Percentiles rank a stretch among this genome's conserved stretches.
phyloP scores from a whole-genome alignment of 2,329 filamentous ascomycete genomes.

The Alternaria ethzedia region DNA sequence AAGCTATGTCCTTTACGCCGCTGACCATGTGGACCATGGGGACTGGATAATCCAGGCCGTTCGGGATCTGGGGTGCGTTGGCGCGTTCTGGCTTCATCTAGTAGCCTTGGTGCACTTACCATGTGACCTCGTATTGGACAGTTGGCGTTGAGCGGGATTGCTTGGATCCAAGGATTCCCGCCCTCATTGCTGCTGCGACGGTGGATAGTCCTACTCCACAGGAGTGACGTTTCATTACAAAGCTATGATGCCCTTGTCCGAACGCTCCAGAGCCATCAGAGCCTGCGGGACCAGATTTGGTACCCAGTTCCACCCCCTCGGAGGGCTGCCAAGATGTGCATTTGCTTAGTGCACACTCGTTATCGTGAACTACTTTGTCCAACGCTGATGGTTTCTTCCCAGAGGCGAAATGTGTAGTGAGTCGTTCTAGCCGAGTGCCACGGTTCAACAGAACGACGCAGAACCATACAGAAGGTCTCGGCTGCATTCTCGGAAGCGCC shows the following conservation, averaged over 20 bases:
- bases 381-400: neutral
- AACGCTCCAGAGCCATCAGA: neutral
- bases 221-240: neutral
- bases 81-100: conserved; percentile 8
- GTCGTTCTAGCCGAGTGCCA: conserved; percentile 7
- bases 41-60: neutral
- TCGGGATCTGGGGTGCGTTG: conserved; percentile 19
- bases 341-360: neutral
- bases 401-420: neutral
- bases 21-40: neutral
- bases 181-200: neutral
- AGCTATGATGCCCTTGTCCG: neutral
- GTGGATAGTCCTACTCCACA: neutral
- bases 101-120: conserved; percentile 5
- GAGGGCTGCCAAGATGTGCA: neutral
- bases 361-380: conserved; percentile 2
- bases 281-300: neutral
- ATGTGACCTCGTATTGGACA: conserved; percentile 3
- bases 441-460: conserved; percentile 5
- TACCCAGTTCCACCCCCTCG: neutral
- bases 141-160: conserved; percentile 22
- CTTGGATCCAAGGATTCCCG: conserved; percentile 32
- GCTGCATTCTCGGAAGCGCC: conserved; percentile 23
- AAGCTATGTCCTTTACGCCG: neutral
- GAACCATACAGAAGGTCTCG: conserved; percentile 21